A percentile compares a stretch with the other conserved stretches of the same genome.
Evolutionary conservation across 352 stramenopile species (phyloP).

Genomic region (Phytophthora pinifolia): DNA sequence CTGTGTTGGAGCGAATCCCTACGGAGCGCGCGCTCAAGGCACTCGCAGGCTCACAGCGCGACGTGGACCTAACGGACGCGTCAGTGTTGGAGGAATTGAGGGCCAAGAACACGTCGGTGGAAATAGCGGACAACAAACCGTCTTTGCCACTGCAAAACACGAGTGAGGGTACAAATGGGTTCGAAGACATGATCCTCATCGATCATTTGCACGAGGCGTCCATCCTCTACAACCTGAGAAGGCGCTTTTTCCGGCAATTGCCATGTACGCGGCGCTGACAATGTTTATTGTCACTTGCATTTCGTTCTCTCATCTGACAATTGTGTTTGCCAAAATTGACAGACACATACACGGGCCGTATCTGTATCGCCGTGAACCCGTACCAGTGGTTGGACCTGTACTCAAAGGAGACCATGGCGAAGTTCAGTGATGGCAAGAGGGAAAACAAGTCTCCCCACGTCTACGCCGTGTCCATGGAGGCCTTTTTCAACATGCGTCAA

Average conservation of each 20-base stretch:
- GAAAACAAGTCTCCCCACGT: slow-evolving; percentile 82
- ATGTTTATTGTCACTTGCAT: slow-evolving; percentile 6
- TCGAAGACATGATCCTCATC: slow-evolving; percentile 89
- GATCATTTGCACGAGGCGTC: slow-evolving; percentile 85
- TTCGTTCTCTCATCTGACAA: not conserved
- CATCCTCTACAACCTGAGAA: slow-evolving; percentile 84
- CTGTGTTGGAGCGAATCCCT: slow-evolving; percentile 39
- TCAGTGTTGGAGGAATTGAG: slow-evolving; percentile 57
- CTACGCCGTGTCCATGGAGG: slow-evolving; percentile 87
- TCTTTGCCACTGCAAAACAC: slow-evolving; percentile 78
- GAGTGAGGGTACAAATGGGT: slow-evolving; percentile 53
- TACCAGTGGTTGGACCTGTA: slow-evolving; percentile 89
- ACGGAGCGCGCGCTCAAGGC: slow-evolving; percentile 56
- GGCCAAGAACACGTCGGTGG: slow-evolving; percentile 64
- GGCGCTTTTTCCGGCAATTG: slow-evolving; percentile 73
- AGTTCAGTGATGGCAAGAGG: slow-evolving; percentile 71
- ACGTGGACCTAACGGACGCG: slow-evolving; percentile 56
- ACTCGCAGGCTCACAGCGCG: slow-evolving; percentile 54
- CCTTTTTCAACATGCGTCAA: slow-evolving; percentile 80
- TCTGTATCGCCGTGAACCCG: slow-evolving; percentile 89
- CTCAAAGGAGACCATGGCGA: slow-evolving; percentile 65
- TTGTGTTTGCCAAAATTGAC: not conserved
- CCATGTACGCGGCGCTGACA: slow-evolving; percentile 49
- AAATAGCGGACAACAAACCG: slow-evolving; percentile 23
- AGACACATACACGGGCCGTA: slow-evolving; percentile 88